Evolutionary conservation across 2,329 filamentous ascomycete species (phyloP).

Genomic region (Cytospora piceae): DNA sequence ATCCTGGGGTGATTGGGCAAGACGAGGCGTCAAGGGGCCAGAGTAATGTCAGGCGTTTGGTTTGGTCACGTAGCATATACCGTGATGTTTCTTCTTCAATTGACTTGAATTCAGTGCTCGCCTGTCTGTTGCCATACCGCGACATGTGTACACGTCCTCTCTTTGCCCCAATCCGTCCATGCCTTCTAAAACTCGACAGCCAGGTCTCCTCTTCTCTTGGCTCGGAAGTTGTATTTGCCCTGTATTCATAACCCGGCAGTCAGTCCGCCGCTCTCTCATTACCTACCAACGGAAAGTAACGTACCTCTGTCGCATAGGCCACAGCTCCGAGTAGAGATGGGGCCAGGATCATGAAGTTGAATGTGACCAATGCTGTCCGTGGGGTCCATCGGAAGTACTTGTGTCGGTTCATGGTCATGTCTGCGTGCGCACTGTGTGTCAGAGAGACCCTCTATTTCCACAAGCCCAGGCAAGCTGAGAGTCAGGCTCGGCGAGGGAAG

Average conservation of each 20-base stretch:
- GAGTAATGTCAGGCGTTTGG: neutral
- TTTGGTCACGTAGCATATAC: neutral
- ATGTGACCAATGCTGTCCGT: conserved; percentile 76
- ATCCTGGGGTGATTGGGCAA: conserved; percentile 1
- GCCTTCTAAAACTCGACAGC: conserved; percentile 71
- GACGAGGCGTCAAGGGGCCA: conserved; percentile 6
- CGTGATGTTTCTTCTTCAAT: neutral
- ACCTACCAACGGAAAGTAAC: conserved; percentile 43
- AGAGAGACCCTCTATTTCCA: neutral
- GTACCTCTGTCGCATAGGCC: conserved; percentile 84
- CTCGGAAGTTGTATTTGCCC: conserved; percentile 86
- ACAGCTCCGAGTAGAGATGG: conserved; percentile 72
- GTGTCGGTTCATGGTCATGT: conserved; percentile 82
- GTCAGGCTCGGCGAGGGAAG: neutral
- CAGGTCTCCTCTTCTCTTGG: conserved; percentile 86
- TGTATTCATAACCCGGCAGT: conserved; percentile 43
- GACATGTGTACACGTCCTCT: conserved; percentile 27
- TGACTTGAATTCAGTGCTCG: conserved; percentile 1
- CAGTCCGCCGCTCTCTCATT: neutral
- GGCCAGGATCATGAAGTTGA: conserved; percentile 75
- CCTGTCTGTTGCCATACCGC: neutral
- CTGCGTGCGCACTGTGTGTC: conserved; percentile 50
- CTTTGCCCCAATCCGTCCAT: neutral
- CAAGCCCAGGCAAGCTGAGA: neutral
- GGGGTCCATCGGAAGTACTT: conserved; percentile 96